Percentiles rank a stretch among this genome's conserved stretches.
phyloP scores from a whole-genome alignment of 2,329 filamentous ascomycete genomes.

The Cordyceps cicadae region DNA sequence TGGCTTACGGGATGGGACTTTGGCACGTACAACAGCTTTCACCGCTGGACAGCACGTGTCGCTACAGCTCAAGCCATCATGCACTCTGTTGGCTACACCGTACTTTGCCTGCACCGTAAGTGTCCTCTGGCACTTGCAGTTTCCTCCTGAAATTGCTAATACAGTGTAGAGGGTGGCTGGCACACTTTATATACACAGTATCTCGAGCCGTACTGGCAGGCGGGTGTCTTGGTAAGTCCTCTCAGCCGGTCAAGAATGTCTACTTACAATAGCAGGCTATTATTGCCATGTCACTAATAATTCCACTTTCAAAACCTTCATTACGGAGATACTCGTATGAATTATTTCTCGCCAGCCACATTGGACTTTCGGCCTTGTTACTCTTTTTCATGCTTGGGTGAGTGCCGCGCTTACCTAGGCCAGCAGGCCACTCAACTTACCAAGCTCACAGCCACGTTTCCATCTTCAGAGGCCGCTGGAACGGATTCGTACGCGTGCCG shows the following conservation, averaged over 20 bases:
- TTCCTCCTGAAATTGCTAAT: not conserved
- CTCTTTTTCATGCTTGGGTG: conserved; percentile 41
- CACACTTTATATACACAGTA: conserved; percentile 29
- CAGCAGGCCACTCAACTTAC: not conserved
- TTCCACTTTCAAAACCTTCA: conserved; percentile 41
- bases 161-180: conserved; percentile 26
- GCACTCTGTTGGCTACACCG: conserved; percentile 52
- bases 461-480: conserved; percentile 41
- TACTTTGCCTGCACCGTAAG: conserved; percentile 29
- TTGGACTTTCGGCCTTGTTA: conserved; percentile 41
- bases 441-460: conserved; percentile 30
- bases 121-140: not conserved
- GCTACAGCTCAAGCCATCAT: conserved; percentile 53
- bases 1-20: conserved; percentile 64
- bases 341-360: conserved; percentile 41
- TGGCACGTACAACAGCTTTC: conserved; percentile 57
- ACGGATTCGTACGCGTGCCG: conserved; percentile 41
- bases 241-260: not conserved
- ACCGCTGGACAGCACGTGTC: conserved; percentile 57
- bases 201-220: conserved; percentile 39
- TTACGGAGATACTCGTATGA: conserved; percentile 45
- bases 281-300: conserved; percentile 35
- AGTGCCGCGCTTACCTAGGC: not conserved
- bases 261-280: conserved; percentile 22
- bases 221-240: conserved; percentile 31